Percentiles rank a stretch among this genome's conserved stretches.
phyloP scores from a whole-genome alignment of 129 eudicot species.

The Chrysanthemum seticuspe region DNA sequence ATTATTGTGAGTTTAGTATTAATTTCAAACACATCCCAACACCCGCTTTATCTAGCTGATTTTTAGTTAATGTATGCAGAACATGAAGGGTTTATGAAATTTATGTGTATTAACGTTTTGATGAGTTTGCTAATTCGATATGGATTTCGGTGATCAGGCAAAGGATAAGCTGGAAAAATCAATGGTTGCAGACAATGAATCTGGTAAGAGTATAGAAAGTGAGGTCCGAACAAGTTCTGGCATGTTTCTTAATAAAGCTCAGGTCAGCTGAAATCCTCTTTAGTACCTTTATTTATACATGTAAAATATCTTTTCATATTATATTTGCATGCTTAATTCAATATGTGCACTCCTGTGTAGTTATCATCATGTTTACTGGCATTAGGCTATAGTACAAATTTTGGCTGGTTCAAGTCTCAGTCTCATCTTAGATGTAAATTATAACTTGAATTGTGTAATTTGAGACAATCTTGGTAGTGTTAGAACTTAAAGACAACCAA shows the following conservation, averaged over 20 bases:
- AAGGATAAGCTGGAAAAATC: conserved; percentile 20
- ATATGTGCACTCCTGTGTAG: no score
- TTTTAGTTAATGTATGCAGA: background rate
- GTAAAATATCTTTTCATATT: background rate
- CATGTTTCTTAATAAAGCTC: conserved; percentile 76
- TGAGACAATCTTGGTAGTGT: background rate
- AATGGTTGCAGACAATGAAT: conserved; percentile 68
- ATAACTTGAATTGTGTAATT: no score
- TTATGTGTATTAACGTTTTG: background rate
- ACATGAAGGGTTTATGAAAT: background rate
- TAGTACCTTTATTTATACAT: background rate
- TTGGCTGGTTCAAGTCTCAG: no score
- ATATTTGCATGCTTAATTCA: no score
- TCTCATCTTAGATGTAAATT: no score
- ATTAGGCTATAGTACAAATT: background rate
- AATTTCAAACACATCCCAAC: no score
- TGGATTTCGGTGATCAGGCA: conserved; percentile 13
- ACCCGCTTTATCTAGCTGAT: no score
- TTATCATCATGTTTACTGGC: background rate
- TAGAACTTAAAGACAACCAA: background rate
- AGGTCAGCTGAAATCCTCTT: conserved; percentile 45
- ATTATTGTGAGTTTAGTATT: no score
- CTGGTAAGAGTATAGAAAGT: conserved; percentile 88
- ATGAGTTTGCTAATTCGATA: background rate
- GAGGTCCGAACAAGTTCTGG: conserved; percentile 96